Percentiles rank a stretch among this genome's conserved stretches.
Evolutionary conservation across 768 basidiomycete genomes (phyloP).

Genomic region (Rhizopogon vulgaris): DNA sequence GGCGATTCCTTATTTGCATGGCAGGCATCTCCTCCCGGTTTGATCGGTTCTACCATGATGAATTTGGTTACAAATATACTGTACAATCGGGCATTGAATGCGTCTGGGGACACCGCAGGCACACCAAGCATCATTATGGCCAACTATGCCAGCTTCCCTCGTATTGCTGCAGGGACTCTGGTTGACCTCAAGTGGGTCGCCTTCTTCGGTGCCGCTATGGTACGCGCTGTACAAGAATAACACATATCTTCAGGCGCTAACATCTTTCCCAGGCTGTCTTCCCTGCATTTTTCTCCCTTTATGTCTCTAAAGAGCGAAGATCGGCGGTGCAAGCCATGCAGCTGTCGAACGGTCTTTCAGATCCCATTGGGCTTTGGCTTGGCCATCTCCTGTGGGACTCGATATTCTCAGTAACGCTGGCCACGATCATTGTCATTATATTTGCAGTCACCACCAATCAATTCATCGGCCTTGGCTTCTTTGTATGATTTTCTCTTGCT

Average conservation of each 20-base stretch:
- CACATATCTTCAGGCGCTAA: background rate
- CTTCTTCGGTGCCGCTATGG: conserved; percentile 72
- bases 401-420: conserved; percentile 48
- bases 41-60: conserved; percentile 53
- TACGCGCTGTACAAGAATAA: conserved; percentile 20
- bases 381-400: conserved; percentile 76
- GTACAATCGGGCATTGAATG: conserved; percentile 56
- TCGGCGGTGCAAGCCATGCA: conserved; percentile 77
- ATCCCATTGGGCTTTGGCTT: conserved; percentile 69
- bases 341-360: conserved; percentile 65
- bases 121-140: conserved; percentile 50
- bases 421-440: conserved; percentile 59
- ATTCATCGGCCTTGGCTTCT: conserved; percentile 62
- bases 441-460: conserved; percentile 53
- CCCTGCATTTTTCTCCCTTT: conserved; percentile 78
- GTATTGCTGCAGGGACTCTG: conserved; percentile 48
- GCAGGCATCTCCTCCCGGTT: conserved; percentile 58
- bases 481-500: conserved; percentile 35
- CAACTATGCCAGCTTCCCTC: conserved; percentile 53
- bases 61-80: conserved; percentile 66
- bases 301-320: conserved; percentile 67
- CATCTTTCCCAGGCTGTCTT: conserved; percentile 48
- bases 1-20: conserved; percentile 59
- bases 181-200: conserved; percentile 66
- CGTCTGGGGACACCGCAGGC: conserved; percentile 31